phyloP scores from a whole-genome alignment of 2,329 filamentous ascomycete genomes.

The Diaporthe longicolla region DNA sequence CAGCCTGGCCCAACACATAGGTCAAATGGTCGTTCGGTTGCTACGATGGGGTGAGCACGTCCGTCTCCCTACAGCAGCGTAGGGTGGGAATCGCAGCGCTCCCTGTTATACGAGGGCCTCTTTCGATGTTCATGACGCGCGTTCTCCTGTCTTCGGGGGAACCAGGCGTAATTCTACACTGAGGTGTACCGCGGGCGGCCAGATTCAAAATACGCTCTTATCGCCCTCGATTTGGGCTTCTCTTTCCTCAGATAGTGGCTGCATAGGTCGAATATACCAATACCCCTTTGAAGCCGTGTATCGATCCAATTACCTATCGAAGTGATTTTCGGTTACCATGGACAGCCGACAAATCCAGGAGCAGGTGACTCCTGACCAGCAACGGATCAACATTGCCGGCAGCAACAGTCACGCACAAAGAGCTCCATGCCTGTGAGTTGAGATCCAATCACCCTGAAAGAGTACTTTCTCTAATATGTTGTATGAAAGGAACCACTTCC shows the following conservation, averaged over 20 bases:
- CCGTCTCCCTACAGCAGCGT: conserved; percentile 25
- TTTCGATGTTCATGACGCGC: neutral
- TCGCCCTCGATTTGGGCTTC: neutral
- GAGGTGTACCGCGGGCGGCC: neutral
- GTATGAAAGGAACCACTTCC: conserved; percentile 13
- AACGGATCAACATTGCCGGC: neutral
- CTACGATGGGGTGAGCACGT: conserved; percentile 7
- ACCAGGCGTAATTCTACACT: neutral
- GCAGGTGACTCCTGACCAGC: neutral
- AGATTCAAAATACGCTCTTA: neutral
- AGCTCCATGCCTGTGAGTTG: conserved; percentile 1
- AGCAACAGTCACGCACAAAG: neutral
- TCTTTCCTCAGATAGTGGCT: neutral
- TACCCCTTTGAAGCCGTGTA: neutral
- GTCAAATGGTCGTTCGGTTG: neutral
- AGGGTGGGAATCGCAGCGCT: conserved; percentile 17
- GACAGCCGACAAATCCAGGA: conserved; percentile 2
- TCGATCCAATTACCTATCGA: neutral
- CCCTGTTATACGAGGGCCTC: conserved; percentile 3
- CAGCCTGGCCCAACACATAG: conserved; percentile 14
- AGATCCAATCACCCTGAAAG: neutral
- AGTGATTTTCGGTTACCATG: neutral
- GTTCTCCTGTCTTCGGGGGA: neutral
- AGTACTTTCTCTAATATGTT: neutral
- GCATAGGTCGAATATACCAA: neutral